Evolutionary conservation across 345 rosid species (phyloP), one percentile per base, ranked within the genome.

Genomic region (Erodium maritimum): DNA sequence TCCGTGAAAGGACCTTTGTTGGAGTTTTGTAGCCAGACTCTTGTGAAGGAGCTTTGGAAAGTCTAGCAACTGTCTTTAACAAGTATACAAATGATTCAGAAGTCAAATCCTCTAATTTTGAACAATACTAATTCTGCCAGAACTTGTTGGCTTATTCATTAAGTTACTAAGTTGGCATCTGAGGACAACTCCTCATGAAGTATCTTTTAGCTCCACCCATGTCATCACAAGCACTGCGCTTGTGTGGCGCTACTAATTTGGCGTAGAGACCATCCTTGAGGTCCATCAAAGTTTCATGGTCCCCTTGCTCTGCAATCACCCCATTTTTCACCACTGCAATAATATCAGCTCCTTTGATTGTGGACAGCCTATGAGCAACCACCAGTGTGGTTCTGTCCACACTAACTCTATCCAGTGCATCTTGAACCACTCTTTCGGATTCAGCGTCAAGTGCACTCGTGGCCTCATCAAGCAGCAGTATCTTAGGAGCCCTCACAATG

Each of bases 361-460:
- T 68, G 0, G 80, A 79, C 42, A 73, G 45, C 4, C 67, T 57
- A 57, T 63, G 78, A 0, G 80, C 76, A 13, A 73, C 75, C 37
- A 72, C 52, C 13, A 75, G 48, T 19, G 78, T 68, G 3, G 80
- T 79, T 50, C 65, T 52, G 68, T 59, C 37, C 58, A 59, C 62
- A 77, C 60, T 62, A 4, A 23, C 68, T 51, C 52, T 50, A 16
- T 72, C 80, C 3, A 65, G 50, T 16, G 65, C 70, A 5, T 72
- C 77, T 62, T 67, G 73, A 63, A 75, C 77, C 24, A 65, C 61
- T 21, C 66, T 45, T 29, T 72, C 70, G 0, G 80, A 75, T 52
- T 75, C 77, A 0, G 72, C 63, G 29, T 74, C 77, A 0, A 74
- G 67, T 0, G 82, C 77, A 19, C 77, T 71, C 0, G 67, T 75